Percentiles rank a stretch among this genome's conserved stretches.
Evolutionary conservation across 352 stramenopile species (phyloP).

Genomic region (Pythium folliculosum): DNA sequence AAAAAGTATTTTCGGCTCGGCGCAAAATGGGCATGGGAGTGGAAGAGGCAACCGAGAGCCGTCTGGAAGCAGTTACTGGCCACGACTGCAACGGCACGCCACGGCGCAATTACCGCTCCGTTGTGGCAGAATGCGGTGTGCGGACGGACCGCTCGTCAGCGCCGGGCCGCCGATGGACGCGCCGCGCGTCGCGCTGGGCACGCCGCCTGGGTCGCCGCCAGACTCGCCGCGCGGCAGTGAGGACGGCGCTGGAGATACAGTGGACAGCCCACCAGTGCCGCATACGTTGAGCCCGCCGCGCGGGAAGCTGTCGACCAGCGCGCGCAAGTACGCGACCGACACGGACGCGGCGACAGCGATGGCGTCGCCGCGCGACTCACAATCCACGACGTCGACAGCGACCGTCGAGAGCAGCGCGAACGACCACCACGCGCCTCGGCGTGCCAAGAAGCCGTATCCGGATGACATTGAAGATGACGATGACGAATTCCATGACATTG

Average conservation of each 20-base stretch:
- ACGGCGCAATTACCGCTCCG: neutral
- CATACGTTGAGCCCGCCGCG: neutral
- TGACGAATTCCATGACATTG: conserved; percentile 38
- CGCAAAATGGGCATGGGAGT: conserved; percentile 2
- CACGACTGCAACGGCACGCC: neutral
- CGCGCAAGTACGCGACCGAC: conserved; percentile 9
- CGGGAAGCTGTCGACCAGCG: neutral
- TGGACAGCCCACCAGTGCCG: neutral
- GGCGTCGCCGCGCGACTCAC: conserved; percentile 8
- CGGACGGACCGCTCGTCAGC: neutral
- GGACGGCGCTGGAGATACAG: neutral
- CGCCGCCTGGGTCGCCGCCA: conserved; percentile 16
- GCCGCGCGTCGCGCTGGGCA: neutral
- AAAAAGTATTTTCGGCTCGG: conserved; percentile 20
- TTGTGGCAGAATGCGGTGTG: conserved; percentile 4
- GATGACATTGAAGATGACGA: conserved; percentile 15
- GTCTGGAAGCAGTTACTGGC: conserved; percentile 14
- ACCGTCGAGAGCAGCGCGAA: neutral
- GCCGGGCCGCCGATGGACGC: conserved; percentile 4
- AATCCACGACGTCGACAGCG: conserved; percentile 1
- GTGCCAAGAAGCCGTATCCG: too few relatives aligned
- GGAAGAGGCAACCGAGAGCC: neutral
- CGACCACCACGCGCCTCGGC: too few relatives aligned
- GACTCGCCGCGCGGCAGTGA: conserved; percentile 11
- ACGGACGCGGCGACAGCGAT: neutral